Conservation (phyloP, 805 yeast species). For the Saccharomycopsis guyanensis region DNA sequence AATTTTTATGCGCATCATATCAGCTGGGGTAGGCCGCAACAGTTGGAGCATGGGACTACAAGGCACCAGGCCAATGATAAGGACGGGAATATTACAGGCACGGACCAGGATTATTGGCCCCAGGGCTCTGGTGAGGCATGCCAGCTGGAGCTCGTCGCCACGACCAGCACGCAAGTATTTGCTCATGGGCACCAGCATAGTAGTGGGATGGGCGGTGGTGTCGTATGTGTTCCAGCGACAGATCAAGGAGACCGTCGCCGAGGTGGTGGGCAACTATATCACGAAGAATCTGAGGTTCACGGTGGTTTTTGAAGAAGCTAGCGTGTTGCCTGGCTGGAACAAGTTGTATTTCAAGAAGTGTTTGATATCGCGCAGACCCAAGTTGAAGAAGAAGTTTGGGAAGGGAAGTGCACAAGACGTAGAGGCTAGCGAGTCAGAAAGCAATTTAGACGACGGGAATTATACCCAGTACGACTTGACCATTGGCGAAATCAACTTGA, state of each 20-base stretch:
- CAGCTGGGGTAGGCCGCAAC: too few relatives aligned
- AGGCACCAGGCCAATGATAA: too few relatives aligned
- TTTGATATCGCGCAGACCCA: conserved; percentile 79
- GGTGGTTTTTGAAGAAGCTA: conserved; percentile 84
- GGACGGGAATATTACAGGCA: too few relatives aligned
- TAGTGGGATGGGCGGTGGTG: not conserved
- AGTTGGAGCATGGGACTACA: too few relatives aligned
- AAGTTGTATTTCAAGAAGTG: conserved; percentile 79
- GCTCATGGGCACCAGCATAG: not conserved
- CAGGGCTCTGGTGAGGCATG: not conserved
- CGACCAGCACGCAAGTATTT: not conserved
- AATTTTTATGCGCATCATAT: not conserved
- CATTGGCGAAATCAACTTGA: conserved; percentile 74
- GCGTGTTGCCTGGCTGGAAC: conserved; percentile 91
- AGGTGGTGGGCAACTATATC: conserved; percentile 69
- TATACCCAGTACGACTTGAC: conserved; percentile 93
- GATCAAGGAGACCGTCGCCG: conserved; percentile 67
- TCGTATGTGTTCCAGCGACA: conserved; percentile 50
- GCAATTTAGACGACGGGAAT: conserved; percentile 74
- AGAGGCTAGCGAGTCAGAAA: conserved; percentile 41
- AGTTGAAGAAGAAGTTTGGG: conserved; percentile 38
- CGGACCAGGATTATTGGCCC: too few relatives aligned
- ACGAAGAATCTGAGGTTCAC: conserved; percentile 76
- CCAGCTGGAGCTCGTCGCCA: not conserved
- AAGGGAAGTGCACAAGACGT: conserved; percentile 74